phyloP scores from a whole-genome alignment of 192 early-diverging fungal species.

The Linnemannia hyalina region DNA sequence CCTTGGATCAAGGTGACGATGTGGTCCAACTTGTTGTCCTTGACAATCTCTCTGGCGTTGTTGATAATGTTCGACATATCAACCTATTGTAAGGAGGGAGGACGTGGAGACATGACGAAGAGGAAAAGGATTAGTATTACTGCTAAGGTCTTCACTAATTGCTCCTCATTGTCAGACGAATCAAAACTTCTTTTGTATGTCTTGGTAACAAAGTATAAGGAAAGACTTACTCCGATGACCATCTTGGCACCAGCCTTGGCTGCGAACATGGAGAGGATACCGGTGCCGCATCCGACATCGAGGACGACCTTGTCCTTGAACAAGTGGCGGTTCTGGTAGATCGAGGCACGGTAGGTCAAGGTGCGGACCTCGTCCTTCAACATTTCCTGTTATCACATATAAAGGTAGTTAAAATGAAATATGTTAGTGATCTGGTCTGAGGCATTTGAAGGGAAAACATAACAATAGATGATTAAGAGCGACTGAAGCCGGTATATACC shows the following conservation, averaged over 20 bases:
- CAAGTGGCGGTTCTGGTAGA: conserved; percentile 86
- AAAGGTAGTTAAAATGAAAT: neutral
- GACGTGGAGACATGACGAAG: neutral
- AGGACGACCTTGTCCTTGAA: conserved; percentile 91
- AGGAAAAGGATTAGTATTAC: neutral
- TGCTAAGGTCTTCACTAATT: neutral
- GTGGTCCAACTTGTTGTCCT: conserved; percentile 78
- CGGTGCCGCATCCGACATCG: conserved; percentile 93
- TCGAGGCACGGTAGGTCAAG: conserved; percentile 83
- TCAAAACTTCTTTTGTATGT: neutral
- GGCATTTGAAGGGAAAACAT: neutral
- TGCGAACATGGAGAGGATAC: conserved; percentile 94
- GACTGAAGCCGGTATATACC: conserved; percentile 9
- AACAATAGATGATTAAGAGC: too few relatives aligned
- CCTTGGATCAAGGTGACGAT: conserved; percentile 78
- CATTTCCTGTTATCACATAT: conserved; percentile 74
- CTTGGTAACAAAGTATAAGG: neutral
- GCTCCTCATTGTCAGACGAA: neutral
- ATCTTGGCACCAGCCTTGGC: conserved; percentile 87
- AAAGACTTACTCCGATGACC: conserved; percentile 59
- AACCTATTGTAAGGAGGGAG: conserved; percentile 70
- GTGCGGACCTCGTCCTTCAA: conserved; percentile 87
- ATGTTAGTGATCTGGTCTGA: neutral
- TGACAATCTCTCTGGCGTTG: conserved; percentile 81
- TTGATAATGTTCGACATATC: conserved; percentile 91